Evolutionary conservation across 768 basidiomycete genomes (phyloP).

Genomic region (Pleurotus eryngii): DNA sequence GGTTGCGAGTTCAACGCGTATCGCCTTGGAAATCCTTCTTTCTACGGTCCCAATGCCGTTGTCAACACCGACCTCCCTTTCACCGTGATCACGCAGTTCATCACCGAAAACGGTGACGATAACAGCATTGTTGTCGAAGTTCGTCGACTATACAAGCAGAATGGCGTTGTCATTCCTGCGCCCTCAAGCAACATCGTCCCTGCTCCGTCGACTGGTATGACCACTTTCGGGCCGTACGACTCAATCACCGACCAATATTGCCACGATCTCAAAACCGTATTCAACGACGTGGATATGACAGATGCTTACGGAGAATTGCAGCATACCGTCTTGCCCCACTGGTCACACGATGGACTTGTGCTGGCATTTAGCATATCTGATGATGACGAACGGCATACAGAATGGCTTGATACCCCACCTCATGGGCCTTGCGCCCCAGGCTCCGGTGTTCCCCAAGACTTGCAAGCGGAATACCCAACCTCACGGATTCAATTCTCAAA

Average conservation of each 20-base stretch:
- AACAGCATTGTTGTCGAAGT: conserved; percentile 14
- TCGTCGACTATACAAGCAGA: conserved; percentile 14
- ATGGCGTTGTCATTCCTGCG: background rate
- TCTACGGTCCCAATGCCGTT: conserved; percentile 36
- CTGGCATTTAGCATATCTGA: conserved; percentile 36
- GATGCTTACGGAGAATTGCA: conserved; percentile 22
- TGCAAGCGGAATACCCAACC: conserved; percentile 27
- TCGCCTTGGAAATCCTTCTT: conserved; percentile 18
- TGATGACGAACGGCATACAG: conserved; percentile 21
- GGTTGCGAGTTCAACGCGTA: conserved; percentile 44
- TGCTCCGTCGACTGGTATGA: too few relatives aligned
- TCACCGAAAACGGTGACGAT: conserved; percentile 25
- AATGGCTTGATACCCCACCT: background rate
- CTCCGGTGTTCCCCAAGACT: conserved; percentile 30
- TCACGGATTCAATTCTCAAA: conserved; percentile 36
- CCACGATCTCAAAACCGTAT: conserved; percentile 23
- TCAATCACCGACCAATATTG: conserved; percentile 37
- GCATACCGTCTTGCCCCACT: too few relatives aligned
- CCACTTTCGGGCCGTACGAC: conserved; percentile 21
- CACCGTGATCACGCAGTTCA: conserved; percentile 37
- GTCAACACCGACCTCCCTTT: conserved; percentile 34
- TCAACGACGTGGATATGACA: conserved; percentile 28
- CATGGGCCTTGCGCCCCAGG: conserved; percentile 34
- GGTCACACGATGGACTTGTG: conserved; percentile 25
- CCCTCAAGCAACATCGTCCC: conserved; percentile 15